phyloP scores from a whole-genome alignment of 805 yeast genomes.

The Lipomyces lipofer region DNA sequence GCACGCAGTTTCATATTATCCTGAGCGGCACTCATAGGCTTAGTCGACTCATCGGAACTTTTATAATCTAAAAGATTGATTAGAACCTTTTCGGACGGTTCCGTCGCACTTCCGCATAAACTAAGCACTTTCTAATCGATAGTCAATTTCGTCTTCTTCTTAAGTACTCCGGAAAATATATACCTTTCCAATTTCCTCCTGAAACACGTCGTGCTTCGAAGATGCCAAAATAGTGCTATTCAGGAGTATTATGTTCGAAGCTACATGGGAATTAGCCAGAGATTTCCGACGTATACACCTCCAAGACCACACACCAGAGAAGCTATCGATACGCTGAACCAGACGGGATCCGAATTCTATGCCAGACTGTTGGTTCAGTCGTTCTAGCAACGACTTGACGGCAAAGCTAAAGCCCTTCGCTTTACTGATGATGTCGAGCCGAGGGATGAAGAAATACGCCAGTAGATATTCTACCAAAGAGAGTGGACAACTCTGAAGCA shows the following conservation, averaged over 20 bases:
- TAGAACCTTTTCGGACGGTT: constrained; percentile 10
- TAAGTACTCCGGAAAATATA: neutral
- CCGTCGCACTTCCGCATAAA: neutral
- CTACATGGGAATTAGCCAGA: too few species aligned
- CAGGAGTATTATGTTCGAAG: constrained; percentile 8
- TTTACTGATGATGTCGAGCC: constrained; percentile 70
- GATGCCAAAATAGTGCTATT: constrained; percentile 8
- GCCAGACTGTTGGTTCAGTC: constrained; percentile 31
- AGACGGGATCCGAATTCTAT: constrained; percentile 5
- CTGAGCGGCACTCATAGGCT: constrained; percentile 5
- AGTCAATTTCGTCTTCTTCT: too few species aligned
- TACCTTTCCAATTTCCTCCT: constrained; percentile 5
- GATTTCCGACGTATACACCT: too few species aligned
- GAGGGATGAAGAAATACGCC: constrained; percentile 67
- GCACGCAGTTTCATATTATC: constrained; percentile 24
- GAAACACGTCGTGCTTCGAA: constrained; percentile 6
- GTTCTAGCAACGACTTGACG: constrained; percentile 66
- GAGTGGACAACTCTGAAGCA: constrained; percentile 63
- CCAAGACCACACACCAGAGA: neutral
- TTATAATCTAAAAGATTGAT: constrained; percentile 11
- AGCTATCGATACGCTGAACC: constrained; percentile 7
- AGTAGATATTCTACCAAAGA: constrained; percentile 72
- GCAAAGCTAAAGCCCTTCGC: constrained; percentile 85
- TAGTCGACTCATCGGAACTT: neutral
- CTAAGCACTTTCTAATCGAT: constrained; percentile 11